Conservation (phyloP, 1,284 basidiomycete species). For the Trichosporon sp. region DNA sequence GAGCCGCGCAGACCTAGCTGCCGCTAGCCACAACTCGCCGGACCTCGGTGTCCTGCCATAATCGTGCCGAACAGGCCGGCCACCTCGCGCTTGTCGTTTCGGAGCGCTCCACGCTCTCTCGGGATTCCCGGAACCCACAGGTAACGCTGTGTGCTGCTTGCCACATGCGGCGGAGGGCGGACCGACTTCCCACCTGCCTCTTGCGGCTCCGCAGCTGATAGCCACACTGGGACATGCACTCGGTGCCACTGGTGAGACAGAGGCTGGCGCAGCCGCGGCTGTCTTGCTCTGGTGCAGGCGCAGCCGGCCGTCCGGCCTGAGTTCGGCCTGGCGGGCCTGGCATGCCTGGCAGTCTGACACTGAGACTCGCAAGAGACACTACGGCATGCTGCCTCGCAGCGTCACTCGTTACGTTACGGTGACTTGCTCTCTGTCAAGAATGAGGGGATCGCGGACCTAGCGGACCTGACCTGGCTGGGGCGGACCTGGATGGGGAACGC, state of each 20-base stretch:
- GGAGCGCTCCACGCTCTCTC: not conserved
- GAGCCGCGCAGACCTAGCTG: not conserved
- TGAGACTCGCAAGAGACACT: not conserved
- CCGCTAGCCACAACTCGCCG: not conserved
- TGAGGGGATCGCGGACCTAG: not conserved
- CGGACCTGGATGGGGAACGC: not conserved
- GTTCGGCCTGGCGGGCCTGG: too few species aligned
- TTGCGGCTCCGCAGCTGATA: not conserved
- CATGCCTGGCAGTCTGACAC: not conserved
- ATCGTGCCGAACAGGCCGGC: not conserved
- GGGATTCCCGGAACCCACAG: not conserved
- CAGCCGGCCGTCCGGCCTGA: too few species aligned
- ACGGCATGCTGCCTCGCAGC: not conserved
- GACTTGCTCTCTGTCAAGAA: not conserved
- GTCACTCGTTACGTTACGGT: not conserved
- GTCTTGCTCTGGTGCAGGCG: too few species aligned
- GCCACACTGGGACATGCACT: not conserved
- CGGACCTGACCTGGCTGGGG: not conserved
- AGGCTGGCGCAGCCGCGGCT: not conserved
- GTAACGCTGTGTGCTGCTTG: not conserved
- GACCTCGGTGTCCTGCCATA: not conserved
- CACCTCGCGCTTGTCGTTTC: not conserved
- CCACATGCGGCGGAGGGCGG: not conserved
- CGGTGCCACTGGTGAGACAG: not conserved
- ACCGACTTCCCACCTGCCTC: not conserved